Evolutionary conservation across 2,329 filamentous ascomycete genomes (phyloP), one percentile per base, ranked within the genome.

Genomic region (Colletotrichum spinosum): DNA sequence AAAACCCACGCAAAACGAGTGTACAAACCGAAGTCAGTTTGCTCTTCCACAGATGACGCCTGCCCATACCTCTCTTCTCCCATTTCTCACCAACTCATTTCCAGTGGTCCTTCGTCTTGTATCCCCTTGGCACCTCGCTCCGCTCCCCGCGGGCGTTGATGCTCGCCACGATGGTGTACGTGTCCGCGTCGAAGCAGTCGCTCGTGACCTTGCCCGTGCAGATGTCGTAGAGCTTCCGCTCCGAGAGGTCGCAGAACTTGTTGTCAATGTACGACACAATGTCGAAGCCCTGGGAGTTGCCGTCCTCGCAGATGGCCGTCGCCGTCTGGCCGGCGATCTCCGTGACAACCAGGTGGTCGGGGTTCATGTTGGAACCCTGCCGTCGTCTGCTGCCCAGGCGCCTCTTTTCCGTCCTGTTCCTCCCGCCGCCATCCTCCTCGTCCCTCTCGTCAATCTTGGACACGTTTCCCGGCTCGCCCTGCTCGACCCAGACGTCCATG

Each of bases 401-500:
- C 2, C 6, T 4, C 2, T 6, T 45, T 8, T 0, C 11, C 2
- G 10, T 8, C 3, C 37, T 35, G 12, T 44, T 52, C 8, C 37
- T 33, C 33, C 9, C 17, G 10, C 45, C 35, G 4, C 12, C 15
- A 25, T 15, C 17, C 9, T 48, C 37, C 2, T 45, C 38, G 4
- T 55, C 25, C 7, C 41, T 39, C 35, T 50, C 17, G 55, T 48
- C 33, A 10, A 38, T 39, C 9, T 57, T 41, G 10, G 4, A 11
- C 7, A 33, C 54, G 1, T 48, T 25, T 2, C 11, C 25, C 4
- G 48, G 25, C 42, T 58, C 60, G 46, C 61, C 65, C 42, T 58
- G 62, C 37, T 60, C 17, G 10, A 60, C 25, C 58, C 45, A 62
- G 37, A 67, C 63, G 10, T 55, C 34, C 51, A 67, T 68, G n/a